These are phyloP conservation scores for Dioszegia hungarica DNA, from an alignment of 768 basidiomycete species.

Conservation along the genomic window DNA sequence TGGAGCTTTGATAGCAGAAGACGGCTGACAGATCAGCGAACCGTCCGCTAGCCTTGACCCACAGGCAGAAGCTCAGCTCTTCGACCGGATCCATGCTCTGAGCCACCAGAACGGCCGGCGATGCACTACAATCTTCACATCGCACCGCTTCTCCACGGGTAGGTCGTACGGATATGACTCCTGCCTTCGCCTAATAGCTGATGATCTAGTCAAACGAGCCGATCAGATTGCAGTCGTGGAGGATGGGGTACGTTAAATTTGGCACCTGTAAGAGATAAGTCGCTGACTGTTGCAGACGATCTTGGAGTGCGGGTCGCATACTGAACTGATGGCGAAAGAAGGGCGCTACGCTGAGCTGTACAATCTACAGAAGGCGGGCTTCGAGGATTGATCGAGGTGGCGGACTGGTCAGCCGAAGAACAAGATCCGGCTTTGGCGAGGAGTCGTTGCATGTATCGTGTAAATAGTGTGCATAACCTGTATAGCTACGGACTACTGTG, in stretches of 20 bases:
- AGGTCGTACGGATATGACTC: neutral
- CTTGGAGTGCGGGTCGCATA: slow-evolving; percentile 34
- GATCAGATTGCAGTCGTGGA: slow-evolving; percentile 38
- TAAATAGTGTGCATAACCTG: too few species aligned
- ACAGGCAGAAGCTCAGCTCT: slow-evolving; percentile 34
- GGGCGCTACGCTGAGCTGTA: slow-evolving; percentile 42
- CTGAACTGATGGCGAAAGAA: slow-evolving; percentile 27
- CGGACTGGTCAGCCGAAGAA: too few species aligned
- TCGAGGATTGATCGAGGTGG: neutral
- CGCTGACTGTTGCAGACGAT: slow-evolving; percentile 19
- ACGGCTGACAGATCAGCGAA: slow-evolving; percentile 22
- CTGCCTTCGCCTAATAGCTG: too few species aligned
- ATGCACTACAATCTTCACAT: slow-evolving; percentile 38
- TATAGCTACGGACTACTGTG: too few species aligned
- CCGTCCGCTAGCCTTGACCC: slow-evolving; percentile 45
- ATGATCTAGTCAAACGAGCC: slow-evolving; percentile 19
- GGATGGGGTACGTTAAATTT: slow-evolving; percentile 23
- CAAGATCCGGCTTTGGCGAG: too few species aligned
- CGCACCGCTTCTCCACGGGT: slow-evolving; percentile 38
- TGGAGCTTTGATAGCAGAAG: too few species aligned
- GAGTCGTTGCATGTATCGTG: too few species aligned
- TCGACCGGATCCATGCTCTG: slow-evolving; percentile 41
- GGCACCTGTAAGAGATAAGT: slow-evolving; percentile 16
- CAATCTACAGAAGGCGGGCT: slow-evolving; percentile 8
- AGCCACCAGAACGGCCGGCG: slow-evolving; percentile 18